Base-by-base conservation (phyloP, 306 rosid genomes). In the Aeschynomene evenia region DNA sequence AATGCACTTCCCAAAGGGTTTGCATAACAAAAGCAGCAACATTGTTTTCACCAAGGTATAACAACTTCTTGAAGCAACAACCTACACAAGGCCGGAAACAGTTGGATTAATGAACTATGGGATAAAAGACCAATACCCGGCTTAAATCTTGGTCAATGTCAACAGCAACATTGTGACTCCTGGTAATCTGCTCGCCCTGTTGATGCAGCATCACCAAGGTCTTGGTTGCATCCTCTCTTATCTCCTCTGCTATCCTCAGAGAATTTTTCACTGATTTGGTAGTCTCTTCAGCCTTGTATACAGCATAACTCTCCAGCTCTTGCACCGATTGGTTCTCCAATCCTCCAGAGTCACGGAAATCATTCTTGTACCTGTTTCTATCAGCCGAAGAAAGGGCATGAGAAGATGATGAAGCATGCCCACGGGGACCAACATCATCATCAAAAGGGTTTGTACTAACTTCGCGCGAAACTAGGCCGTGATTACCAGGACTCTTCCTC, bases 101-200 rank as follows among this genome's bases (percentile, higher is more conserved):
- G 40, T 4, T 20, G 39, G 39, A 50, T 13, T 1, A 50, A 9
- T 59, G 15, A 77, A 37, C 21, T 66, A n/a, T 14, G 12, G n/a
- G 46, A 23, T 34, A 39, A 52, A 65, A 5, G 71, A 66, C 45
- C 42, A 64, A 51, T 86, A 93, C 98, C 96, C 97, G 88, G 78
- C 89, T 90, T 49, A 93, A 91, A 81, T 93, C 88, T 3, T 88
- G 84, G 72, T 93, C 98, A 9, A 90, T 90, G 69, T 87, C 91
- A 4, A 88, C 94, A 39, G 98, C 97, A 20, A 80, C 87, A 75
- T 80, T 12, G 75, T 93, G 98, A 71, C 89, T 82, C 84, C 94
- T 79, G 54, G 89, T 93, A 74, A 93, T 88, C 84, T 93, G 97
- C 71, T 93, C 96, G 15, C 98, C 97, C 79, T 93, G 98, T 19